These are phyloP conservation scores for Parietichytrium sp. DNA, from an alignment of 108 stramenopile genomes.

Conservation along the genomic window DNA sequence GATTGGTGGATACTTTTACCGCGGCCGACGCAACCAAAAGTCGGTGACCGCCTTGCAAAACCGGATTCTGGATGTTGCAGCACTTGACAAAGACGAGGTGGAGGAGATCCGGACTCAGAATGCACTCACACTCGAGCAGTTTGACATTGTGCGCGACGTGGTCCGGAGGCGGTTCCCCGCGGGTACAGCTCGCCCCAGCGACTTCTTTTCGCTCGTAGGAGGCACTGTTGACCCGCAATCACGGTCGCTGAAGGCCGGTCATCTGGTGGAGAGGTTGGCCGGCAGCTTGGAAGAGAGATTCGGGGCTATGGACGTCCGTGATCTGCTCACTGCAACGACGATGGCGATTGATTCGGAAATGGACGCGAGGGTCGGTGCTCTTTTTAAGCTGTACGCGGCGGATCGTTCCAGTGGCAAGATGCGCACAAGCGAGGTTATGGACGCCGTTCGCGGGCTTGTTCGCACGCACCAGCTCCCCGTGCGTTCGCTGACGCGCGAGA, in stretches of 20 bases:
- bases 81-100: slow-evolving; percentile 1
- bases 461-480: not conserved
- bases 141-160: not conserved
- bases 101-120: slow-evolving; percentile 4
- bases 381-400: not conserved
- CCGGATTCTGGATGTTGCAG: too few relatives aligned
- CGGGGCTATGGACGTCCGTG: not conserved
- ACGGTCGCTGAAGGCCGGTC: not conserved
- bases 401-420: not conserved
- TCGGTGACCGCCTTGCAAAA: not conserved
- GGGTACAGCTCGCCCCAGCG: not conserved
- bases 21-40: slow-evolving; percentile 18
- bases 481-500: not conserved
- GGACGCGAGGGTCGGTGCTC: not conserved
- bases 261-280: not conserved
- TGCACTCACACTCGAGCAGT: not conserved
- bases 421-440: not conserved
- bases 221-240: not conserved
- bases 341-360: not conserved
- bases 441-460: slow-evolving; percentile 10
- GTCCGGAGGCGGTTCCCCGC: not conserved
- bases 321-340: not conserved
- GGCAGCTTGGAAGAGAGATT: not conserved
- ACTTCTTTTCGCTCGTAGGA: not conserved
- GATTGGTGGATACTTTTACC: slow-evolving; percentile 9